Conservation (phyloP, 2,329 filamentous ascomycete species). For the Colletotrichum musae region DNA sequence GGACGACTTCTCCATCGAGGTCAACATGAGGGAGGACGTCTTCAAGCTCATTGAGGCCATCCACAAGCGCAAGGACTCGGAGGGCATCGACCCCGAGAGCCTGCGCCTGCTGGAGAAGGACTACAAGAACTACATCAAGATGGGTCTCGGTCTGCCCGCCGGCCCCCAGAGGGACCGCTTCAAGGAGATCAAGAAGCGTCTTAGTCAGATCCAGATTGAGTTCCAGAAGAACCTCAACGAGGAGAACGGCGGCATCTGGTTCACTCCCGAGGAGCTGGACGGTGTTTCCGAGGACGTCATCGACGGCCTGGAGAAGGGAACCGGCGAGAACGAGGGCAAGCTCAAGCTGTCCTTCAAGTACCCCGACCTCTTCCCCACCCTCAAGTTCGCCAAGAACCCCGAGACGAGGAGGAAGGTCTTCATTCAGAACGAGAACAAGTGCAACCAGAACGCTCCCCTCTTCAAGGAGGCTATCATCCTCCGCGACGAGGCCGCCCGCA, state of each 20-base stretch:
- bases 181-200: constrained; percentile 87
- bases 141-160: constrained; percentile 80
- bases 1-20: constrained; percentile 84
- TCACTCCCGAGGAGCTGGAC: constrained; percentile 79
- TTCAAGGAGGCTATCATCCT: constrained; percentile 70
- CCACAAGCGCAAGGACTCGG: constrained; percentile 65
- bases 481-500: constrained; percentile 68
- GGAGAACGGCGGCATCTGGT: constrained; percentile 86
- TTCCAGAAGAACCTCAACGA: constrained; percentile 88
- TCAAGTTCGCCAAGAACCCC: constrained; percentile 82
- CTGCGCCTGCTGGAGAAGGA: constrained; percentile 83
- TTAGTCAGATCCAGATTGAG: constrained; percentile 80
- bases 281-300: constrained; percentile 82
- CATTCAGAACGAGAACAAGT: constrained; percentile 86
- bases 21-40: constrained; percentile 85
- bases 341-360: constrained; percentile 87
- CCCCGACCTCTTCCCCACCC: constrained; percentile 82
- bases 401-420: constrained; percentile 79
- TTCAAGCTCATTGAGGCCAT: constrained; percentile 76
- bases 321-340: constrained; percentile 79
- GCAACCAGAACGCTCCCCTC: constrained; percentile 69
- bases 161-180: constrained; percentile 82
- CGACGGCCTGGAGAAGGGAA: constrained; percentile 78
- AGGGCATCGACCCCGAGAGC: constrained; percentile 77
- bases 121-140: constrained; percentile 81